phyloP scores from a whole-genome alignment of 257 asterid genomes.

The Orobanche coerulescens region DNA sequence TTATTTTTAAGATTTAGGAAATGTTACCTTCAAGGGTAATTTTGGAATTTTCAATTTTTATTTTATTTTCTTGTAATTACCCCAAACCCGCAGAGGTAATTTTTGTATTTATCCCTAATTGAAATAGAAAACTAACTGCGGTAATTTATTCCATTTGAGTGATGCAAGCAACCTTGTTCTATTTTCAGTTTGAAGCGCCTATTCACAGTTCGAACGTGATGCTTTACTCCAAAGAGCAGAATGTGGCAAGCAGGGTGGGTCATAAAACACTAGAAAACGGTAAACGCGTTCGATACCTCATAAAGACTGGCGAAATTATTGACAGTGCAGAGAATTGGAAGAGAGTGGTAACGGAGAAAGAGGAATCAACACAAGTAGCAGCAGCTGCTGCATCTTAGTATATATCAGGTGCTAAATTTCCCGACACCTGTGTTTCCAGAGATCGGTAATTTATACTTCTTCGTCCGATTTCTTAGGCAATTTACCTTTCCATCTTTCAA shows the following conservation, averaged over 20 bases:
- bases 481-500: not conserved
- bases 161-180: slow-evolving; percentile 5
- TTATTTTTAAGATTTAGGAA: too few species aligned
- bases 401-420: slow-evolving; percentile 22
- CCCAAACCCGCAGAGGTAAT: too few species aligned
- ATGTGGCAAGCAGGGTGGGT: slow-evolving; percentile 81
- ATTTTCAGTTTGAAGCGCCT: slow-evolving; percentile 80
- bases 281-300: slow-evolving; percentile 76
- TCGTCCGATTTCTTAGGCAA: slow-evolving; percentile 7
- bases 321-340: slow-evolving; percentile 93
- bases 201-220: slow-evolving; percentile 97
- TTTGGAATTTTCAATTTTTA: too few species aligned
- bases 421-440: not conserved
- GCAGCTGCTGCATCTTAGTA: slow-evolving; percentile 51
- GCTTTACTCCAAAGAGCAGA: slow-evolving; percentile 81
- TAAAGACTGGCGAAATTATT: slow-evolving; percentile 85
- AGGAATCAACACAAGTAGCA: slow-evolving; percentile 43
- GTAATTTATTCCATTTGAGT: not conserved
- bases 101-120: not conserved
- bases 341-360: slow-evolving; percentile 47
- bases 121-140: not conserved
- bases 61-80: too few species aligned
- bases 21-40: too few species aligned
- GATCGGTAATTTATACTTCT: slow-evolving; percentile 5
- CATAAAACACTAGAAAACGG: slow-evolving; percentile 82